Evolutionary conservation across 176 grass and related monocot genomes (phyloP), one percentile per base, ranked within the genome.

Genomic region (Dendrocalamus sinicus): DNA sequence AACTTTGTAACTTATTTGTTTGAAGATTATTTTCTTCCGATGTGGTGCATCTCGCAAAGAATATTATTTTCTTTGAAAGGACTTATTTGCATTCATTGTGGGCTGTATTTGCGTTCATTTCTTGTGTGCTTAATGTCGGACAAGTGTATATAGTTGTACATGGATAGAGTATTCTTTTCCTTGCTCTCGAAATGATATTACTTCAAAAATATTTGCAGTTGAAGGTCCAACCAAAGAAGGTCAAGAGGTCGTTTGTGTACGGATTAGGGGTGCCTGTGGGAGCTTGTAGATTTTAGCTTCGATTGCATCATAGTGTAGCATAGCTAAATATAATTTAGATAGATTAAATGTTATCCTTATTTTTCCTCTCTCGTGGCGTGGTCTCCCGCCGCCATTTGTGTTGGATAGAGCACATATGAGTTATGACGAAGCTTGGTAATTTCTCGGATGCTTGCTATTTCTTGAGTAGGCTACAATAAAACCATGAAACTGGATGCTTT

Each of bases 391-490:
- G 93, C 84, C 81, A 87, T 99, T 80, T 93, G 96, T 91, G 96
- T 91, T 86, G 96, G 96, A 64, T 92, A 94, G 72, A 99, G 93
- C 69, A 89, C 93, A 70, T 26, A 26, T 26, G 26, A 26, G 26
- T 26, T 92, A 89, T 67, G 96, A 99, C 88, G 90, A 92, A 95
- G 96, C 93, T 82, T 96, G 53, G 96, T 99, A 98, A 86, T 84
- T 92, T 57, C 30, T 87, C 11, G 46, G 39, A 70, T 81, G 8
- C 48, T 82, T 60, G 22, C 47, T 87, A 61, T 65, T 70, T 81
- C 54, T 87, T 77, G 60, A 44, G n/a, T 61, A 69, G n/a, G 72
- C 39, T 58, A 82, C 67, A 75, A 9, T 14, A 9, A 79, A 78
- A 39, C 53, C 32, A 61, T 67, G 20, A 45, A 86, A 61, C 35